These are phyloP conservation scores for Pichia nakasei DNA, from an alignment of 805 yeast species.

Conservation along the genomic window DNA sequence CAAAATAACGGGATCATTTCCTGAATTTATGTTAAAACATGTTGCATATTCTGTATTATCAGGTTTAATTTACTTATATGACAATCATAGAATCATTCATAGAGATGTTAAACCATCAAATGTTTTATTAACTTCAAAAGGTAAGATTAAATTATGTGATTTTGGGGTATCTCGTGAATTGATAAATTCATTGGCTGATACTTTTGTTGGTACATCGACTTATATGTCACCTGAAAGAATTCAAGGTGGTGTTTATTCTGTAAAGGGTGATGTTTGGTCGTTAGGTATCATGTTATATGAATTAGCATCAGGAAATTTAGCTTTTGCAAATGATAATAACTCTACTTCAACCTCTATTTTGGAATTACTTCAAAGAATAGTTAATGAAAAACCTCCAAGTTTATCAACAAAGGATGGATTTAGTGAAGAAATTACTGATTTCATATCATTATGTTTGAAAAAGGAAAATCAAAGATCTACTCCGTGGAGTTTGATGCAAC, in stretches of 20 bases:
- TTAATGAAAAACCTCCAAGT: slow-evolving; percentile 83
- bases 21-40: slow-evolving; percentile 61
- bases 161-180: slow-evolving; percentile 93
- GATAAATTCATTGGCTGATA: slow-evolving; percentile 90
- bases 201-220: slow-evolving; percentile 96
- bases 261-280: slow-evolving; percentile 98
- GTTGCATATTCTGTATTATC: slow-evolving; percentile 68
- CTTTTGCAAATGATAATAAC: slow-evolving; percentile 49
- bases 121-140: slow-evolving; percentile 77
- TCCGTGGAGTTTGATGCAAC: slow-evolving; percentile 57
- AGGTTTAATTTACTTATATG: slow-evolving; percentile 76
- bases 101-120: slow-evolving; percentile 95
- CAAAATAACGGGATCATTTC: slow-evolving; percentile 51
- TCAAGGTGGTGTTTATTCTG: slow-evolving; percentile 87
- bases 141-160: slow-evolving; percentile 87
- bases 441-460: slow-evolving; percentile 65
- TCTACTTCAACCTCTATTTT: slow-evolving; percentile 54
- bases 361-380: slow-evolving; percentile 86
- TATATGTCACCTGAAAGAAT: slow-evolving; percentile 98
- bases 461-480: slow-evolving; percentile 69
- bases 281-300: slow-evolving; percentile 86
- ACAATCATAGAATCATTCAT: slow-evolving; percentile 81
- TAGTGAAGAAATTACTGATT: slow-evolving; percentile 46
- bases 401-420: slow-evolving; percentile 38
- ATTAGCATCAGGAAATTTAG: slow-evolving; percentile 75